Evolutionary conservation across 495 filamentous ascomycete species (phyloP), one percentile per base, ranked within the genome.

Genomic region (Penicillium angulare): DNA sequence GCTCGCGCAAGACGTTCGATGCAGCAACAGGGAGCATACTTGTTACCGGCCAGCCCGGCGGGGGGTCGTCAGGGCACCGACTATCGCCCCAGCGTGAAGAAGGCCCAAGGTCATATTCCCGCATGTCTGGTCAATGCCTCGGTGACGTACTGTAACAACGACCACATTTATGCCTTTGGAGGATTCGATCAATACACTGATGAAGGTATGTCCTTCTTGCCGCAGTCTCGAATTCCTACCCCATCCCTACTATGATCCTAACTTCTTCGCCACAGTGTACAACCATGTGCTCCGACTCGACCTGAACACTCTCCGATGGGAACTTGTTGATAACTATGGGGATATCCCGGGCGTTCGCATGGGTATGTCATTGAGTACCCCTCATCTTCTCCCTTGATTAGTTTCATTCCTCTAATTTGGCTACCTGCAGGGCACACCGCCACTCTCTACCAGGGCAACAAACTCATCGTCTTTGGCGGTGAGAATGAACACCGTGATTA

Each of bases 171-270:
- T 71, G 93, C 92, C 21, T 98, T 98, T 72, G 93, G 93, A 10
- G 93, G 93, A n/a, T 98, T 98, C 58, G 93, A 98, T 63, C 92
- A 96, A 65, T 97, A 93, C 63, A 97, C 93, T 7, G 93, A 98
- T 67, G 93, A 98, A 78, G 85, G 85, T 85, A 44, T 6, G 45
- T 17, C 32, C 15, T 40, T 29, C 18, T 18, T 20, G 27, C 22
- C 9, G 6, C 15, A 10, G 10, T 9, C 7, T 0, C 18, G 13
- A 15, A 17, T 35, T 7, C 16, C 10, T 24, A 2, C 16, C 13
- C 17, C 6, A 7, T 10, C 23, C 24, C 7, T 2, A 34, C 16
- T 15, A 3, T 5, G 4, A n/a, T 17, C 20, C 33, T 22, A 23
- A 32, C 21, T 16, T 5, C 9, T 15, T 20, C n/a, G 10, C 12